Percentiles rank a stretch among this genome's conserved stretches.
phyloP scores from a whole-genome alignment of 208 protist genomes.

The Leishmania mexicana region DNA sequence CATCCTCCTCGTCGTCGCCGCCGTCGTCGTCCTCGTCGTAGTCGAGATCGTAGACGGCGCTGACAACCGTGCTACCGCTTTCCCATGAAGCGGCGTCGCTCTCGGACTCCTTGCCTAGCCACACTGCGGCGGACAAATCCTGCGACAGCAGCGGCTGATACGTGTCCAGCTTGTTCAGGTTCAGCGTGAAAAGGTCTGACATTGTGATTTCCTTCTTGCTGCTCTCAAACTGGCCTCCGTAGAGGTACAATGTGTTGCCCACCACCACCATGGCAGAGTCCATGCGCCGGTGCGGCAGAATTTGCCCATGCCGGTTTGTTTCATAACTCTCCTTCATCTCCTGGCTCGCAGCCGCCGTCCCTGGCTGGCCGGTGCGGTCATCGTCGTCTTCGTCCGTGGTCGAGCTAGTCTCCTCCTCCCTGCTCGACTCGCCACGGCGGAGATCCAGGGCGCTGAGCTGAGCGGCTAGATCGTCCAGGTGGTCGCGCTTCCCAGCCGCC shows the following conservation, averaged over 20 bases:
- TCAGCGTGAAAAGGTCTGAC: constrained; percentile 86
- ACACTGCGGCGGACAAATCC: constrained; percentile 78
- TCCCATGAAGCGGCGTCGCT: constrained; percentile 84
- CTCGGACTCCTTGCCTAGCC: constrained; percentile 86
- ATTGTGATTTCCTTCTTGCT: constrained; percentile 89
- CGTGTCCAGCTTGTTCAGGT: constrained; percentile 82
- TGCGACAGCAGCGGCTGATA: constrained; percentile 83
- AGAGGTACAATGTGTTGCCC: constrained; percentile 86
- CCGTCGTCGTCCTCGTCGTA: constrained; percentile 76
- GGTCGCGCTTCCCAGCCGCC: constrained; percentile 6
- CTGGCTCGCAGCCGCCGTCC: constrained; percentile 13
- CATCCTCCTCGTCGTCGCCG: constrained; percentile 66
- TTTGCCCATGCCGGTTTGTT: constrained; percentile 56
- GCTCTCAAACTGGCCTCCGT: constrained; percentile 90
- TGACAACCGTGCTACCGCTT: constrained; percentile 86
- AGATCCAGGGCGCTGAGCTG: constrained; percentile 72
- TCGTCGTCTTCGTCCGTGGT: constrained; percentile 42
- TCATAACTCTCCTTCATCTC: constrained; percentile 81
- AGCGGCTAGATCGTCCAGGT: constrained; percentile 52
- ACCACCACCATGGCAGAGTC: constrained; percentile 61
- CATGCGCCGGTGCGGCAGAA: constrained; percentile 88
- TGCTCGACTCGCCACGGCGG: constrained; percentile 24
- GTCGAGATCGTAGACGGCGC: constrained; percentile 75
- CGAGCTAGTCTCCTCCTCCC: constrained; percentile 24
- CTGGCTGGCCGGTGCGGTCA: not conserved